These are phyloP conservation scores for Linderniella brevidens DNA, from an alignment of 257 asterid genomes.

Conservation along the genomic window DNA sequence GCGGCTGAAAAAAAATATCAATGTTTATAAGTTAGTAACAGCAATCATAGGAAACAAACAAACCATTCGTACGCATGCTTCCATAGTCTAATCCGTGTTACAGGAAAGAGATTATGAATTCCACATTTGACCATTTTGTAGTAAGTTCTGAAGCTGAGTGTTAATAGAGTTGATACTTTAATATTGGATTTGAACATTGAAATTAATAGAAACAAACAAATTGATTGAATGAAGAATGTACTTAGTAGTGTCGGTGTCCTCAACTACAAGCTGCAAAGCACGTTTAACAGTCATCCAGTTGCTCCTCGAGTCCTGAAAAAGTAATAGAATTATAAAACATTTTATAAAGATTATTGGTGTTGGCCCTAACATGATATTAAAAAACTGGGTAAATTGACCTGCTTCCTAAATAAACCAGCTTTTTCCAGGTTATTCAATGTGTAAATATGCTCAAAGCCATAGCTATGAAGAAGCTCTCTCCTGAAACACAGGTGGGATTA, in stretches of 20 bases:
- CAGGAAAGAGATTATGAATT: too few relatives aligned
- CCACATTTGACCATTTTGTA: too few relatives aligned
- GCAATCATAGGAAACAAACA: slow-evolving; percentile 1
- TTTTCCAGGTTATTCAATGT: slow-evolving; percentile 88
- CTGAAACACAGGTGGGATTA: slow-evolving; percentile 25
- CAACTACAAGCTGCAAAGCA: slow-evolving; percentile 72
- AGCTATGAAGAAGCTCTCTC: slow-evolving; percentile 95
- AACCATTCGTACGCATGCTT: slow-evolving; percentile 4
- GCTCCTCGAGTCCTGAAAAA: slow-evolving; percentile 70
- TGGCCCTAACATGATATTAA: too few relatives aligned
- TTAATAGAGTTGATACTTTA: too few relatives aligned
- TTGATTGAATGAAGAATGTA: slow-evolving; percentile 19
- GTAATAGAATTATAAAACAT: slow-evolving; percentile 7
- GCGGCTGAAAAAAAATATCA: slow-evolving; percentile 34
- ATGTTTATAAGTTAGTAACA: slow-evolving; percentile 12
- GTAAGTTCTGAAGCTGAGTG: too few relatives aligned
- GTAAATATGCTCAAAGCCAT: slow-evolving; percentile 87
- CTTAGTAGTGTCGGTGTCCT: slow-evolving; percentile 81
- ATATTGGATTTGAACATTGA: too few relatives aligned
- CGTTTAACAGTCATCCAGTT: slow-evolving; percentile 83
- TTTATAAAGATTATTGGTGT: slow-evolving; percentile 4
- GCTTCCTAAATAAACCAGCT: slow-evolving; percentile 79
- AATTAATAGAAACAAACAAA: neutral
- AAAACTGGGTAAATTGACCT: slow-evolving; percentile 26
- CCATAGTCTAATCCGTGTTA: too few relatives aligned